Evolutionary conservation across 2,329 filamentous ascomycete species (phyloP), one percentile per base, ranked within the genome.

Genomic region (Colletotrichum echinochloae): DNA sequence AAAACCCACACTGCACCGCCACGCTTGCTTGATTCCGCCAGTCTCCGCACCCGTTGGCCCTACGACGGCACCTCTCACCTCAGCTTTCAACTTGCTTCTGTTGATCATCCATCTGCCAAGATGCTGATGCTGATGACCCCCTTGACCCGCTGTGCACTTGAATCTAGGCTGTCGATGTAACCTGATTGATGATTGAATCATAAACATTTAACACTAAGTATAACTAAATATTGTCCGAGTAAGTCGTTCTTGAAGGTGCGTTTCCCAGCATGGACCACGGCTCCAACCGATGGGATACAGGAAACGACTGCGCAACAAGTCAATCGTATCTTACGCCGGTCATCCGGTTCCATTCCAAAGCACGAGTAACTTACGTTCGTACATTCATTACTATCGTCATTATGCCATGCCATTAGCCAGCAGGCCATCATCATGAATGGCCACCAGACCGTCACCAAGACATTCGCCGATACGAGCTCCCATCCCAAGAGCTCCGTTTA

Each of bases 371-470:
- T 62, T 41, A 33, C 64, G 64, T 71, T 70, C 68, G 68, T 71
- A 71, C 68, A 71, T 63, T 71, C 68, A 68, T 71, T 71, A 71
- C 35, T 68, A 68, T 71, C 68, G 68, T 71, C 68, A 71, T 71
- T 68, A 68, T 62, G 68, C 64, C 59, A 63, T 71, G 68, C 68
- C 68, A 59, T 68, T 52, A 59, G 59, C 68, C 68, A 63, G 59
- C 59, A 56, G 51, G 14, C 59, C 68, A 63, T 70, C 57, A 57
- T 59, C 51, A 46, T 68, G 41, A 68, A 71, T 68, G 68, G 60
- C 57, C 39, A 52, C 39, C 52, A 46, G 64, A 71, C 30, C 26
- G 37, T 59, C 57, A 49, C n/a, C 68, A 64, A 71, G 68, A 68
- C 68, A 63, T 68, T 62, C 64, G 65, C 46, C 64, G 57, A 68